Percentiles rank a stretch among this genome's conserved stretches.
phyloP scores from a whole-genome alignment of 352 stramenopile genomes.

The Thraustochytrium sp. region DNA sequence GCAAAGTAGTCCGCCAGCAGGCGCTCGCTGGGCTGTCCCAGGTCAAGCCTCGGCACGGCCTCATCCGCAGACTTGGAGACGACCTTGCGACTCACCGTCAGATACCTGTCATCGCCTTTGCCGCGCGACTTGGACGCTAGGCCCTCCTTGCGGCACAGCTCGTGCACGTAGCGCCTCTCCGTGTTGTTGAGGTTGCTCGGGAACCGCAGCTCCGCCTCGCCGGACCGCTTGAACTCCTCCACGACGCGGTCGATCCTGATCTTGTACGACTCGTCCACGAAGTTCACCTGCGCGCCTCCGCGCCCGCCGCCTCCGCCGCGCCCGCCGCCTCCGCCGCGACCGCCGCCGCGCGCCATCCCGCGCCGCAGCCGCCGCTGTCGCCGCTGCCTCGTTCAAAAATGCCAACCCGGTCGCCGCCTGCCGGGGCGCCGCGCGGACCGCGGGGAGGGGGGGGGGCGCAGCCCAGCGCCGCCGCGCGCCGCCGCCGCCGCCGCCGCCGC shows the following conservation, averaged over 20 bases:
- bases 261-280: constrained; percentile 43
- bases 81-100: constrained; percentile 53
- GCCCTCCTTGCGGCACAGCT: constrained; percentile 58
- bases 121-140: constrained; percentile 62
- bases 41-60: neutral
- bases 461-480: too few species aligned
- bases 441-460: too few species aligned
- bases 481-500: too few species aligned
- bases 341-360: too few species aligned
- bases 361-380: too few species aligned
- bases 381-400: too few species aligned
- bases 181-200: constrained; percentile 60
- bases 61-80: constrained; percentile 47
- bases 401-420: too few species aligned
- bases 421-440: too few species aligned
- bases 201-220: constrained; percentile 52
- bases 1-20: neutral
- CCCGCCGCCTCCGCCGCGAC: too few species aligned
- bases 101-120: constrained; percentile 59
- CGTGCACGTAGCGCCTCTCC: constrained; percentile 64
- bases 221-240: constrained; percentile 11
- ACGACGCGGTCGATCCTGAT: constrained; percentile 5
- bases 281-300: too few species aligned
- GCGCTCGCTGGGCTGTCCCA: neutral
- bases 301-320: too few species aligned